Evolutionary conservation across 805 yeast genomes (phyloP).

Genomic region (Sugiyamaella qingdaonensis): DNA sequence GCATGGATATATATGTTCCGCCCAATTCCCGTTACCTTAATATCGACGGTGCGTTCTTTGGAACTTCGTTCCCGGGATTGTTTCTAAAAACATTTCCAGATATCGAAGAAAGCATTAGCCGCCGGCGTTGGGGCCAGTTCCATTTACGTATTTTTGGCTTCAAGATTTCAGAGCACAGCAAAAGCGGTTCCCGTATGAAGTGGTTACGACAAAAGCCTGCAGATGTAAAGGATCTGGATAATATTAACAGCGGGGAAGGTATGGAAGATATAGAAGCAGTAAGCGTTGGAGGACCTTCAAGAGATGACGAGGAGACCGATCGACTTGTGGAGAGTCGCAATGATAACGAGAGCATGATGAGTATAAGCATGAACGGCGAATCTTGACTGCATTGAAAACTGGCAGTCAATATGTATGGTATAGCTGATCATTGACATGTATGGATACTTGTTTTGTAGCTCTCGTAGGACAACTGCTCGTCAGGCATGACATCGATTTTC

Average conservation of each 20-base stretch:
- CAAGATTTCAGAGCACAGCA: slow-evolving; percentile 65
- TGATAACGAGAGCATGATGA: slow-evolving; percentile 28
- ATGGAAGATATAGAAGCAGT: not conserved
- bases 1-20: slow-evolving; percentile 87
- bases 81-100: slow-evolving; percentile 91
- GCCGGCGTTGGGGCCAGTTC: slow-evolving; percentile 41
- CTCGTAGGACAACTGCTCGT: not conserved
- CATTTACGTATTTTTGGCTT: slow-evolving; percentile 86
- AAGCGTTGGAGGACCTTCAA: not conserved
- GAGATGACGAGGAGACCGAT: slow-evolving; percentile 8
- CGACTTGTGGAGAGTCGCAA: slow-evolving; percentile 24
- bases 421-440: no score
- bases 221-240: slow-evolving; percentile 55
- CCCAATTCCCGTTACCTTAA: slow-evolving; percentile 79
- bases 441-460: no score
- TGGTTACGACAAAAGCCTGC: slow-evolving; percentile 85
- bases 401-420: not conserved
- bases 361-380: slow-evolving; percentile 19
- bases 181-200: slow-evolving; percentile 89
- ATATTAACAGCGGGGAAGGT: slow-evolving; percentile 29
- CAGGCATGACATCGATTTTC: no score
- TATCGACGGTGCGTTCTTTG: slow-evolving; percentile 95
- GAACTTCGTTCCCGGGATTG: slow-evolving; percentile 91
- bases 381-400: not conserved
- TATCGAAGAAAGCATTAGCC: slow-evolving; percentile 67